These are phyloP conservation scores for Spathaspora passalidarum DNA, from an alignment of 805 yeast genomes.

Conservation along the genomic window DNA sequence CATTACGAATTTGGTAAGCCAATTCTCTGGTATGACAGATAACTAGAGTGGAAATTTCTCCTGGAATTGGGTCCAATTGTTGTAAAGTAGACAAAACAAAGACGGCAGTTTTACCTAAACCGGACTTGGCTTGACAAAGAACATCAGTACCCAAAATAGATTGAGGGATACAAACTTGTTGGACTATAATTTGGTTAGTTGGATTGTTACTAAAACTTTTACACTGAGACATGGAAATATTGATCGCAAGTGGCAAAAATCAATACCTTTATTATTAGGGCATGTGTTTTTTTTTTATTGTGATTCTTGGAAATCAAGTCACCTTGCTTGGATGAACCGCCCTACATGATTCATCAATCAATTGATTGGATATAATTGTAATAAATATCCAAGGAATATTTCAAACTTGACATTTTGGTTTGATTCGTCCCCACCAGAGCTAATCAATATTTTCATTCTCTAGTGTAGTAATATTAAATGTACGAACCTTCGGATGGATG, in stretches of 20 bases:
- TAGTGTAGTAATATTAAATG: slow-evolving; percentile 5
- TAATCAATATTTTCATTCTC: neutral
- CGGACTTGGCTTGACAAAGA: slow-evolving; percentile 98
- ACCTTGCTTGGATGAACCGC: too few species aligned
- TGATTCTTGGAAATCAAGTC: too few species aligned
- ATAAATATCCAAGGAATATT: too few species aligned
- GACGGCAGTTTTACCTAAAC: slow-evolving; percentile 98
- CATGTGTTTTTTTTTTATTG: too few species aligned
- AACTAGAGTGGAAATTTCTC: slow-evolving; percentile 91
- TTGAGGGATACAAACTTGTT: slow-evolving; percentile 97
- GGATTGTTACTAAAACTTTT: slow-evolving; percentile 17
- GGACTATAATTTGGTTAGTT: slow-evolving; percentile 53
- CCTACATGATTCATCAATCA: too few species aligned
- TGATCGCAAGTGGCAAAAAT: too few species aligned
- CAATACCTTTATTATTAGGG: too few species aligned
- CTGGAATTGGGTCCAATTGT: slow-evolving; percentile 95
- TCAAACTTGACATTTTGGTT: too few species aligned
- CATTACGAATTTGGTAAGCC: slow-evolving; percentile 97
- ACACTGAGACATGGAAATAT: neutral
- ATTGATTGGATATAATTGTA: too few species aligned
- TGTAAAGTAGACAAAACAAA: slow-evolving; percentile 94
- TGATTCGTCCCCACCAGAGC: neutral
- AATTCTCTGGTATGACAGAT: slow-evolving; percentile 98
- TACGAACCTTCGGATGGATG: slow-evolving; percentile 98
- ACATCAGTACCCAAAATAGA: slow-evolving; percentile 97